Percentiles rank a stretch among this genome's conserved stretches.
Conservation (phyloP, 2,329 filamentous ascomycete genomes). For the Huntiella omanensis region DNA sequence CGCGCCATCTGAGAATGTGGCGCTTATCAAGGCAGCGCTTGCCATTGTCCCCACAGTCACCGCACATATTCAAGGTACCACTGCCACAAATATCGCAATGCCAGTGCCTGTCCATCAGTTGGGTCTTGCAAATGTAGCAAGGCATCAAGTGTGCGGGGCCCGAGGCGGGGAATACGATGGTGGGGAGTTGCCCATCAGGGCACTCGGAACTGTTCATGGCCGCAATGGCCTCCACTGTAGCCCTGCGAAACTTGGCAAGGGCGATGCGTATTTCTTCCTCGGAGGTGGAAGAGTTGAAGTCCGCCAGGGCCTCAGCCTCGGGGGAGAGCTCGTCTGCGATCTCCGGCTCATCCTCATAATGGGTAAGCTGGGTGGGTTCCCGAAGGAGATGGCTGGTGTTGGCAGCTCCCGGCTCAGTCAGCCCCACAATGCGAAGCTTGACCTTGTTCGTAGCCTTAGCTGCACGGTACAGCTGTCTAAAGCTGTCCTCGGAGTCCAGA, state of each 20-base stretch:
- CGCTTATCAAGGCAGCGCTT: constrained; percentile 56
- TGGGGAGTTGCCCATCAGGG: neutral
- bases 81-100: constrained; percentile 88
- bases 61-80: constrained; percentile 88
- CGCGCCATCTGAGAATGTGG: constrained; percentile 34
- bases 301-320: neutral
- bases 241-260: too few species aligned
- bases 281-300: neutral
- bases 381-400: too few species aligned
- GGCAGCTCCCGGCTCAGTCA: neutral
- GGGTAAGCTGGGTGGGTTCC: too few species aligned
- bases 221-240: too few species aligned
- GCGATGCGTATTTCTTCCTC: too few species aligned
- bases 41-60: constrained; percentile 55
- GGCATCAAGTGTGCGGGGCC: constrained; percentile 55
- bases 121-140: constrained; percentile 75
- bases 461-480: constrained; percentile 91
- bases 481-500: constrained; percentile 66
- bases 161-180: constrained; percentile 14
- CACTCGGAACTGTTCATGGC: too few species aligned
- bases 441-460: constrained; percentile 98
- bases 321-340: neutral
- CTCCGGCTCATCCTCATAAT: too few species aligned
- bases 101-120: constrained; percentile 68
- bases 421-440: constrained; percentile 53